Evolutionary conservation across 2,329 filamentous ascomycete species (phyloP).

Genomic region (Ambrosiella beaveri): DNA sequence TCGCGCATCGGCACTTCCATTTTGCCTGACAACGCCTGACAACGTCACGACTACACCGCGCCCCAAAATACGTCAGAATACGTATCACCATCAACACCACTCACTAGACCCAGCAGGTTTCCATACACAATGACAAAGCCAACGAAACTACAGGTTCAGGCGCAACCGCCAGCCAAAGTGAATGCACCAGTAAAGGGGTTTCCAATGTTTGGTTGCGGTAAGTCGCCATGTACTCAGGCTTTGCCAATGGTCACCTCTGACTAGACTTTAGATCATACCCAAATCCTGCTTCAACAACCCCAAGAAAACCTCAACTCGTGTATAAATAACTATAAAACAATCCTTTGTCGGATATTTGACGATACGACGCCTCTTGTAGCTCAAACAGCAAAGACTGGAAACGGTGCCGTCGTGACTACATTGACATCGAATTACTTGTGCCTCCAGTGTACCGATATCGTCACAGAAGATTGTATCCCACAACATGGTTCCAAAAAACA

Average conservation of each 20-base stretch:
- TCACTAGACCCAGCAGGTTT: not conserved
- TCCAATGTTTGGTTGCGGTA: slow-evolving; percentile 48
- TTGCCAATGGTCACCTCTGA: not conserved
- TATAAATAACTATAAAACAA: slow-evolving; percentile 53
- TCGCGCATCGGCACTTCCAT: not conserved
- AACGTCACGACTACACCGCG: no score
- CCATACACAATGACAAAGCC: not conserved
- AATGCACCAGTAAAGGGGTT: slow-evolving; percentile 41
- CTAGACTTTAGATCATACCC: slow-evolving; percentile 46
- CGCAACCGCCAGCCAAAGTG: slow-evolving; percentile 19
- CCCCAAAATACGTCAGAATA: not conserved
- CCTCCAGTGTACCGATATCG: slow-evolving; percentile 53
- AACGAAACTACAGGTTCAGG: not conserved
- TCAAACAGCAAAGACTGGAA: slow-evolving; percentile 44
- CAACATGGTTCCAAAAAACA: slow-evolving; percentile 52
- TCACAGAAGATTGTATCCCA: slow-evolving; percentile 45
- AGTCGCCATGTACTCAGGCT: slow-evolving; percentile 17
- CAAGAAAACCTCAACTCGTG: slow-evolving; percentile 51
- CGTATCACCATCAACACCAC: not conserved
- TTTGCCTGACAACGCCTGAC: not conserved
- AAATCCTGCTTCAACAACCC: slow-evolving; percentile 43
- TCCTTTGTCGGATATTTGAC: slow-evolving; percentile 55
- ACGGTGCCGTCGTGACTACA: slow-evolving; percentile 40
- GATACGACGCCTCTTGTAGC: slow-evolving; percentile 39
- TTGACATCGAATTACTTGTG: slow-evolving; percentile 55